phyloP scores from a whole-genome alignment of 495 filamentous ascomycete genomes.

The Penicillium samsonianum region DNA sequence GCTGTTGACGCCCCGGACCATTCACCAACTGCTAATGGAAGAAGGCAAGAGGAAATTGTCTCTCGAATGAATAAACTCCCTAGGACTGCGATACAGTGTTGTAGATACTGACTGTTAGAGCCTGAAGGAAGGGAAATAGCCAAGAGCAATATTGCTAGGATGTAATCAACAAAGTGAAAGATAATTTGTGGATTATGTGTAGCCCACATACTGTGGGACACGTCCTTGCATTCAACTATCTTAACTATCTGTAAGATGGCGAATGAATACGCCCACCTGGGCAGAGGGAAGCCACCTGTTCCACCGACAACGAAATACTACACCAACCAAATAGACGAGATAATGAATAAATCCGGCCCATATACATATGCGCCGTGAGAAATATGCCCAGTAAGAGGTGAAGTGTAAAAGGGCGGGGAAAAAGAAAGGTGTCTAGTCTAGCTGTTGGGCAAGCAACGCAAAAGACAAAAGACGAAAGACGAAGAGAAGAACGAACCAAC shows the following conservation, averaged over 20 bases:
- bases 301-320: conserved; percentile 15
- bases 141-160: neutral
- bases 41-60: too few relatives aligned
- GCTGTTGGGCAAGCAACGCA: conserved; percentile 27
- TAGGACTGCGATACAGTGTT: too few relatives aligned
- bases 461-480: conserved; percentile 32
- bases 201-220: conserved; percentile 14
- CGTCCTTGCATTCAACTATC: conserved; percentile 24
- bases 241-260: conserved; percentile 30
- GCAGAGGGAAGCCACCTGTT: conserved; percentile 22
- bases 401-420: conserved; percentile 12
- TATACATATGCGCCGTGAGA: conserved; percentile 6
- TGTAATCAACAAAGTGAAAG: neutral
- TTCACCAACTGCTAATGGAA: too few relatives aligned
- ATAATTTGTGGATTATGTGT: neutral
- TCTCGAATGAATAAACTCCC: too few relatives aligned
- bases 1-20: too few relatives aligned
- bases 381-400: conserved; percentile 9
- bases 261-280: conserved; percentile 32
- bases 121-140: neutral
- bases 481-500: conserved; percentile 41
- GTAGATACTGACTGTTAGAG: too few relatives aligned
- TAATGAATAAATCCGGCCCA: conserved; percentile 18
- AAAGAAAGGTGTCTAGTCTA: conserved; percentile 15
- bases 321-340: conserved; percentile 18